A percentile compares a stretch with the other conserved stretches of the same genome.
Conservation (phyloP, 371 early-diverging fungal genomes). For the Batrachochytrium dendrobatidis region DNA sequence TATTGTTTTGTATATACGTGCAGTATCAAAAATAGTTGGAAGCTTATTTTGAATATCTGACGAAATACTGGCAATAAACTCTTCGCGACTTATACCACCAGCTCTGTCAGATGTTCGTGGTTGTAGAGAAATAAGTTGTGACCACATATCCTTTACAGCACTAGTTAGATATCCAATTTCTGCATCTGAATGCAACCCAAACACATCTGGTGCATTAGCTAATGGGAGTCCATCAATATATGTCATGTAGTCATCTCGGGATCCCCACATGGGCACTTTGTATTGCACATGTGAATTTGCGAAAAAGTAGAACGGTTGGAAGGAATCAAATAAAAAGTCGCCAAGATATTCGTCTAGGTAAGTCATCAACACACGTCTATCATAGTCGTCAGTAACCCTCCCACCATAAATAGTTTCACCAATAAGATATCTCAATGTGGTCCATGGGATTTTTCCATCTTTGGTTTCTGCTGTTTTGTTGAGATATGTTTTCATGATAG, state of each 20-base stretch:
- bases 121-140: constrained; percentile 47
- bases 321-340: constrained; percentile 52
- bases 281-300: constrained; percentile 38
- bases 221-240: constrained; percentile 49
- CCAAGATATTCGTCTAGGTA: constrained; percentile 56
- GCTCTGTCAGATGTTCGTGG: constrained; percentile 45
- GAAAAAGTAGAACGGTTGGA: constrained; percentile 52
- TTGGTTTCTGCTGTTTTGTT: constrained; percentile 38
- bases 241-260: constrained; percentile 41
- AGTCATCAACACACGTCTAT: constrained; percentile 49
- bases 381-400: constrained; percentile 57
- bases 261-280: constrained; percentile 34
- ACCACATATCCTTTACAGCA: constrained; percentile 53
- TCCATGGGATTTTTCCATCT: constrained; percentile 52
- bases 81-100: constrained; percentile 51
- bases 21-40: constrained; percentile 41
- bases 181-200: constrained; percentile 55
- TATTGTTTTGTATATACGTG: constrained; percentile 40
- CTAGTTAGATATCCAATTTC: constrained; percentile 52
- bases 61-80: constrained; percentile 47
- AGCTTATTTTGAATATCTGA: constrained; percentile 45
- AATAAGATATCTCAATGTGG: constrained; percentile 49
- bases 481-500: constrained; percentile 47
- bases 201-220: constrained; percentile 53
- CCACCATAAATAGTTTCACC: constrained; percentile 60